A percentile compares a stretch with the other conserved stretches of the same genome.
Evolutionary conservation across 1,284 basidiomycete species (phyloP).

Genomic region (Leccinum subrobustum): DNA sequence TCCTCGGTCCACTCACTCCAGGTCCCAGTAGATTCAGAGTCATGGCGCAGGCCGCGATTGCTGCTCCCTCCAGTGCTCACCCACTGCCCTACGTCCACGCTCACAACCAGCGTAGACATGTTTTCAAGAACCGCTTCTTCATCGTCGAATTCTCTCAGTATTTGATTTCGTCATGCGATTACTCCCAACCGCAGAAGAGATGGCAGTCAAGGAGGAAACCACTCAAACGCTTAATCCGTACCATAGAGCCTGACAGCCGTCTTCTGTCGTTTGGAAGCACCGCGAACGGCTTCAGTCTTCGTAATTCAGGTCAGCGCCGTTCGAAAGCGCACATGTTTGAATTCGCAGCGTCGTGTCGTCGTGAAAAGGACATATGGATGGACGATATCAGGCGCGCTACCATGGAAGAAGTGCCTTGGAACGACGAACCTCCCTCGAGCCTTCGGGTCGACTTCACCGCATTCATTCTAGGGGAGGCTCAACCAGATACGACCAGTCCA

Average conservation of each 20-base stretch:
- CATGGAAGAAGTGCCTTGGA: too few relatives aligned
- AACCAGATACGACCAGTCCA: slow-evolving; percentile 39
- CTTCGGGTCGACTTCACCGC: slow-evolving; percentile 43
- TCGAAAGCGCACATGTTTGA: too few relatives aligned
- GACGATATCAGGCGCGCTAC: too few relatives aligned
- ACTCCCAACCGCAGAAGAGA: slow-evolving; percentile 85
- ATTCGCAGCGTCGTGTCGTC: too few relatives aligned
- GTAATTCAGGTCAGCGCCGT: slow-evolving; percentile 79
- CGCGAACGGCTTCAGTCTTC: slow-evolving; percentile 90
- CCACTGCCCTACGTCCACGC: slow-evolving; percentile 28
- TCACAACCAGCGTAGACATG: slow-evolving; percentile 36
- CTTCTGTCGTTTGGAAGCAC: slow-evolving; percentile 94
- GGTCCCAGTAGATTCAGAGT: not conserved
- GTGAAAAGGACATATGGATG: too few relatives aligned
- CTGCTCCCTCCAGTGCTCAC: slow-evolving; percentile 18
- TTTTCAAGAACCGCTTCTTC: slow-evolving; percentile 58
- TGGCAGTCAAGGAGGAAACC: slow-evolving; percentile 92
- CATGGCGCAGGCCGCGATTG: slow-evolving; percentile 33
- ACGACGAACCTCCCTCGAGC: slow-evolving; percentile 19
- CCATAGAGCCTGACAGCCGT: slow-evolving; percentile 89
- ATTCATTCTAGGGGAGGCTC: slow-evolving; percentile 35
- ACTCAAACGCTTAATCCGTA: slow-evolving; percentile 91
- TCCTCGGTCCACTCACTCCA: slow-evolving; percentile 1
- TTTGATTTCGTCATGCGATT: slow-evolving; percentile 89
- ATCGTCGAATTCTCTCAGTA: slow-evolving; percentile 66